These are phyloP conservation scores for Aspergillus sp. DNA, from an alignment of 2,329 filamentous ascomycete species.

Conservation along the genomic window DNA sequence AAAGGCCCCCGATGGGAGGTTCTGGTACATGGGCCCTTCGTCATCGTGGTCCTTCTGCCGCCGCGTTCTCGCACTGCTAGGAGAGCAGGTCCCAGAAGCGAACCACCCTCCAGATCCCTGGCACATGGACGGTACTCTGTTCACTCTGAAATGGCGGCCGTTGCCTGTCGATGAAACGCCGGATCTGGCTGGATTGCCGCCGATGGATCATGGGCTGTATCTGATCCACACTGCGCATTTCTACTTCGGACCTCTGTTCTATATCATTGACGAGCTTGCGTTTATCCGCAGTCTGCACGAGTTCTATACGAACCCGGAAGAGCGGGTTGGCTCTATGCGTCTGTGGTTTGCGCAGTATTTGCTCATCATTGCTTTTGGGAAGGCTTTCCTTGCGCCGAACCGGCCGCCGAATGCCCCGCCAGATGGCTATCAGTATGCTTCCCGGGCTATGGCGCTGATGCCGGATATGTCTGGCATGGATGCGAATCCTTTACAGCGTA, in stretches of 20 bases:
- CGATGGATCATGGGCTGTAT: constrained; percentile 52
- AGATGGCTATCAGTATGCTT: constrained; percentile 39
- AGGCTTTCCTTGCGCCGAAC: constrained; percentile 49
- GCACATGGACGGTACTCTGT: constrained; percentile 28
- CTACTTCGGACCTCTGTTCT: constrained; percentile 55
- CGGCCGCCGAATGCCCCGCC: constrained; percentile 28
- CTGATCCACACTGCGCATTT: constrained; percentile 58
- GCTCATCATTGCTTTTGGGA: constrained; percentile 57
- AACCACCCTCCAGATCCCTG: constrained; percentile 31
- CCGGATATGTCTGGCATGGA: constrained; percentile 37
- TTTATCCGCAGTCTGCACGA: constrained; percentile 41
- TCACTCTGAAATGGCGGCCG: constrained; percentile 31
- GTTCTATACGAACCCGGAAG: constrained; percentile 40
- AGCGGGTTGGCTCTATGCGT: constrained; percentile 26
- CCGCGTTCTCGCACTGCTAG: constrained; percentile 33
- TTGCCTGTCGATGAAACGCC: constrained; percentile 25
- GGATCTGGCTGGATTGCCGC: constrained; percentile 44
- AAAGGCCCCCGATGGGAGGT: constrained; percentile 24
- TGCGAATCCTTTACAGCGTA: constrained; percentile 28
- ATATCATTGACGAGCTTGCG: constrained; percentile 54
- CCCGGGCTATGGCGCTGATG: constrained; percentile 40
- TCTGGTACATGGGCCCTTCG: constrained; percentile 25
- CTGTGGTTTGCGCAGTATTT: constrained; percentile 57
- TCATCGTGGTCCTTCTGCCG: constrained; percentile 40
- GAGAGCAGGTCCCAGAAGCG: constrained; percentile 32